These are phyloP conservation scores for Solanum bukasovii DNA, from an alignment of 257 asterid genomes.

Conservation along the genomic window DNA sequence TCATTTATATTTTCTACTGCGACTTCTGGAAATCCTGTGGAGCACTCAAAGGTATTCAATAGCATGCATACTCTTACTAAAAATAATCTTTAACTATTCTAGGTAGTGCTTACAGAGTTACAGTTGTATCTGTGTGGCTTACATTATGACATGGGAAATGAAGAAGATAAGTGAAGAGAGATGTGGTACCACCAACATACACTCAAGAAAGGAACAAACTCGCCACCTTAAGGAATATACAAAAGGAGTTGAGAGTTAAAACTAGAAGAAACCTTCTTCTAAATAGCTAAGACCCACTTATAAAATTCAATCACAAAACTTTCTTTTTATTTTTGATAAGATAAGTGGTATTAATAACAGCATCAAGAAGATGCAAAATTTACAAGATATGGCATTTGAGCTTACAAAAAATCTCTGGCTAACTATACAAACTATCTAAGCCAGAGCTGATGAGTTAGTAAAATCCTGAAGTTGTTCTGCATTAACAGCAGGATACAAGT, in stretches of 20 bases:
- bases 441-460: too few relatives aligned
- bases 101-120: not conserved
- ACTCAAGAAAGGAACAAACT: not conserved
- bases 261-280: not conserved
- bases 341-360: too few relatives aligned
- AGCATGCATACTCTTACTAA: not conserved
- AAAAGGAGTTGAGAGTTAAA: not conserved
- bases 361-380: too few relatives aligned
- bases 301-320: not conserved
- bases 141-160: not conserved
- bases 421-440: too few relatives aligned
- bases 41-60: constrained; percentile 74
- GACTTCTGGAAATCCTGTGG: constrained; percentile 88
- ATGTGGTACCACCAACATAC: not conserved
- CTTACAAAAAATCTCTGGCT: too few relatives aligned
- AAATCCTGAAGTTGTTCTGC: too few relatives aligned
- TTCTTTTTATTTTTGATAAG: not conserved
- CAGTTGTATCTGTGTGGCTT: not conserved
- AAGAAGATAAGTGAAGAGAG: not conserved
- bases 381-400: too few relatives aligned
- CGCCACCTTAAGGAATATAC: not conserved
- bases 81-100: not conserved
- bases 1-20: constrained; percentile 92
- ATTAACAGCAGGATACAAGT: too few relatives aligned
- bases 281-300: not conserved